Evolutionary conservation across 768 basidiomycete species (phyloP).

Genomic region (Rhizopogon vesiculosus): DNA sequence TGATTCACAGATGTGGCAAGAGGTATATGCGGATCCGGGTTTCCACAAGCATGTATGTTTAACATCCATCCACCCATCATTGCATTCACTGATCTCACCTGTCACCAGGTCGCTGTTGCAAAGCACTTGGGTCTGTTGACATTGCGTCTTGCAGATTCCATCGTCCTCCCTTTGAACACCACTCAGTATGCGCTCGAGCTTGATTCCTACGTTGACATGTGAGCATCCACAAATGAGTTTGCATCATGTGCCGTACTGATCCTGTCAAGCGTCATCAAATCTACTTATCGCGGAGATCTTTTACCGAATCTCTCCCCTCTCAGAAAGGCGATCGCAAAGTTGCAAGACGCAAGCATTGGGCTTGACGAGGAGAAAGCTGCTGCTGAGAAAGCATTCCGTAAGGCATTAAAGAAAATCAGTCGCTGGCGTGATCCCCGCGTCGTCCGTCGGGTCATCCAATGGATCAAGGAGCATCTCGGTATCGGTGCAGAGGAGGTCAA

Average conservation of each 20-base stretch:
- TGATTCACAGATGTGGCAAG: constrained; percentile 70
- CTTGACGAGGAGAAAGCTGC: constrained; percentile 56
- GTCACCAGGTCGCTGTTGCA: constrained; percentile 55
- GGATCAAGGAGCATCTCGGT: constrained; percentile 21
- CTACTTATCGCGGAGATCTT: constrained; percentile 22
- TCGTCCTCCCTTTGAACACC: constrained; percentile 70
- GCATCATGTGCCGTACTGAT: constrained; percentile 14
- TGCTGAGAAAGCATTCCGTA: constrained; percentile 49
- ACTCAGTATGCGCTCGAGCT: constrained; percentile 72
- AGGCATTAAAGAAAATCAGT: constrained; percentile 33
- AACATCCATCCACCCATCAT: not conserved
- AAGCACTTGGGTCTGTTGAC: constrained; percentile 60
- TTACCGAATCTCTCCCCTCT: constrained; percentile 37
- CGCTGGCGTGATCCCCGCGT: not conserved
- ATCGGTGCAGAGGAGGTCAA: not conserved
- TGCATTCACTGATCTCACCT: not conserved
- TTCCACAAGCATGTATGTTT: constrained; percentile 54
- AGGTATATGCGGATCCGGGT: constrained; percentile 69
- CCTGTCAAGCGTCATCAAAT: constrained; percentile 43
- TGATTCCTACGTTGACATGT: constrained; percentile 58
- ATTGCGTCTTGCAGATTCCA: constrained; percentile 58
- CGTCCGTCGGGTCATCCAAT: constrained; percentile 12
- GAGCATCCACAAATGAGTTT: constrained; percentile 21
- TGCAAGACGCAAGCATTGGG: constrained; percentile 46
- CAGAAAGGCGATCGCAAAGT: constrained; percentile 38